Percentiles rank a stretch among this genome's conserved stretches.
Evolutionary conservation across 2,329 filamentous ascomycete species (phyloP).

Genomic region (Claviceps quebecensis): DNA sequence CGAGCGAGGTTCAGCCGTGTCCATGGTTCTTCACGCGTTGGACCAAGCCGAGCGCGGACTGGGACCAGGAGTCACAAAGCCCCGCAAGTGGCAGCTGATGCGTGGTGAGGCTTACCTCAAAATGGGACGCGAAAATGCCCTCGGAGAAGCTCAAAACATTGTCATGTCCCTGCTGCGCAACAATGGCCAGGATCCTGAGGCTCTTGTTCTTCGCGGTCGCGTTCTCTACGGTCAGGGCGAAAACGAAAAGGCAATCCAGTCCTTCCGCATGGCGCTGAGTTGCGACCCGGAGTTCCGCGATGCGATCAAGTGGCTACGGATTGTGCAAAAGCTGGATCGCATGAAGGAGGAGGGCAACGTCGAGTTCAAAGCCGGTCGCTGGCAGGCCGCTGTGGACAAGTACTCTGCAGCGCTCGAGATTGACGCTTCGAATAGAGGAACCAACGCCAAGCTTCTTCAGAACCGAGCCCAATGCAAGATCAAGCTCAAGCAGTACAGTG

Average conservation of each 20-base stretch:
- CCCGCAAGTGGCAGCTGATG: constrained; percentile 89
- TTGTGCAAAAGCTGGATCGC: constrained; percentile 80
- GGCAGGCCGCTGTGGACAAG: constrained; percentile 66
- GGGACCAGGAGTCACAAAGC: constrained; percentile 60
- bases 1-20: constrained; percentile 61
- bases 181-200: constrained; percentile 89
- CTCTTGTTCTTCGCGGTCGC: constrained; percentile 74
- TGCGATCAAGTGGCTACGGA: constrained; percentile 75
- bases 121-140: constrained; percentile 77
- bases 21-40: constrained; percentile 82
- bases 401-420: constrained; percentile 74
- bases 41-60: constrained; percentile 79
- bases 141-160: constrained; percentile 85
- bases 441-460: constrained; percentile 87
- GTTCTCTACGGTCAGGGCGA: constrained; percentile 85
- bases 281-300: constrained; percentile 87
- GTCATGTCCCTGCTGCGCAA: constrained; percentile 74
- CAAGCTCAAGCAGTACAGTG: constrained; percentile 70
- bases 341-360: constrained; percentile 90
- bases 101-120: constrained; percentile 82
- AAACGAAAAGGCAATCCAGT: constrained; percentile 85
- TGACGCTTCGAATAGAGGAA: constrained; percentile 78
- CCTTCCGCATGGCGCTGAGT: constrained; percentile 77
- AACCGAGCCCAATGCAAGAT: constrained; percentile 80
- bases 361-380: constrained; percentile 76